Percentiles rank a stretch among this genome's conserved stretches.
Evolutionary conservation across 202 grass and related monocot genomes (phyloP).

Genomic region (Hordeum pubiflorum): DNA sequence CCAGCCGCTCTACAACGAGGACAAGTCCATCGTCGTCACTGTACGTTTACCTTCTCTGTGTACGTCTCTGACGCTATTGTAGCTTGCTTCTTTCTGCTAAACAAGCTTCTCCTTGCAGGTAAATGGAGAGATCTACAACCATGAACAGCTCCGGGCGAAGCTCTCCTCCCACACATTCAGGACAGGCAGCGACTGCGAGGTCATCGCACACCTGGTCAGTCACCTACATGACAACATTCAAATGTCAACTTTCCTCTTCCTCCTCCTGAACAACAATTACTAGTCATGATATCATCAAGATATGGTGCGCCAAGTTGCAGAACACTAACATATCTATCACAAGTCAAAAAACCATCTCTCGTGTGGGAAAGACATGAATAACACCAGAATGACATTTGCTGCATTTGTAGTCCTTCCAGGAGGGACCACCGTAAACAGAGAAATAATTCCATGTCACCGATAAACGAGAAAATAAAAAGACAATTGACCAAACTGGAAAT

Average conservation of each 20-base stretch:
- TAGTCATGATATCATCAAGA: not conserved
- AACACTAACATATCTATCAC: not conserved
- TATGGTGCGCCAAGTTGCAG: not conserved
- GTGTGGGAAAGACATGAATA: not conserved
- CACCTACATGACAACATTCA: not conserved
- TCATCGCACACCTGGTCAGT: constrained; percentile 74
- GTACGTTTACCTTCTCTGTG: constrained; percentile 3
- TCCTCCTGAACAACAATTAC: not conserved
- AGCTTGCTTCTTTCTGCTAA: not conserved
- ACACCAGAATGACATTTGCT: not conserved
- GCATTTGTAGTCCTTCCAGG: not conserved
- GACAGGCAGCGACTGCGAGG: constrained; percentile 88
- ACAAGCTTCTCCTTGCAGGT: constrained; percentile 17
- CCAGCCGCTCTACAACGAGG: constrained; percentile 76
- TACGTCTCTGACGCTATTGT: not conserved
- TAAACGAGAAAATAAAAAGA: not conserved
- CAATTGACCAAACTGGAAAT: not conserved
- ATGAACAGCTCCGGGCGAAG: constrained; percentile 36
- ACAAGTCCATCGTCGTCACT: constrained; percentile 48
- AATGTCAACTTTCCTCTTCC: not conserved
- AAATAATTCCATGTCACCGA: not conserved
- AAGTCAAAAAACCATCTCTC: not conserved
- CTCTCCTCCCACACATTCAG: constrained; percentile 53
- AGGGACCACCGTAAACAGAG: not conserved
- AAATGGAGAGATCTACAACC: constrained; percentile 94